A percentile compares a stretch with the other conserved stretches of the same genome.
phyloP scores from a whole-genome alignment of 2,329 filamentous ascomycete genomes.

The Pseudocercospora pini-densiflorae region DNA sequence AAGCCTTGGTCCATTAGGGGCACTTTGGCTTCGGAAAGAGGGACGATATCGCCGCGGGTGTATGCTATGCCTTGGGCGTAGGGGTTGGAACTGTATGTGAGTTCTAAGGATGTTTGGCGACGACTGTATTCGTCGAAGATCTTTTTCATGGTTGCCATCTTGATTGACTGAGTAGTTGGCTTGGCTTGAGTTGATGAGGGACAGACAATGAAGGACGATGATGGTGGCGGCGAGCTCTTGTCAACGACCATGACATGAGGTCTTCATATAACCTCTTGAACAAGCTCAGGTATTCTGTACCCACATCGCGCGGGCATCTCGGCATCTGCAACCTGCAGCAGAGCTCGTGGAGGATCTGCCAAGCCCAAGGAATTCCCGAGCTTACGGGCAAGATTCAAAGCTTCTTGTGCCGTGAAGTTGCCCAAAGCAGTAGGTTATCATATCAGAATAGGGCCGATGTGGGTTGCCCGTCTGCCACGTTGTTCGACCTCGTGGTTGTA shows the following conservation, averaged over 20 bases:
- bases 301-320: background rate
- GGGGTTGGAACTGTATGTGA: constrained; percentile 41
- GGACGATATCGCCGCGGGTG: constrained; percentile 50
- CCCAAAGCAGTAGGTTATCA: background rate
- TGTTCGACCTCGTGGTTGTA: background rate
- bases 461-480: background rate
- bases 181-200: background rate
- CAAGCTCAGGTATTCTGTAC: background rate
- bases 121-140: constrained; percentile 47
- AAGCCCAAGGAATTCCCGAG: background rate
- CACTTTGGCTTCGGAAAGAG: constrained; percentile 54
- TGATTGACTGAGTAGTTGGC: background rate
- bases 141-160: constrained; percentile 52
- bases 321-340: constrained; percentile 2
- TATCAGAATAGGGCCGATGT: background rate
- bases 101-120: constrained; percentile 39
- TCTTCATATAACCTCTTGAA: background rate
- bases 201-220: background rate
- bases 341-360: background rate
- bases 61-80: constrained; percentile 54
- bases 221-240: background rate
- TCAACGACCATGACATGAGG: background rate
- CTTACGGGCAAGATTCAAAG: background rate
- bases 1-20: constrained; percentile 59
- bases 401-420: background rate